These are phyloP conservation scores for Pleurotus platypus DNA, from an alignment of 768 basidiomycete species.

Conservation along the genomic window DNA sequence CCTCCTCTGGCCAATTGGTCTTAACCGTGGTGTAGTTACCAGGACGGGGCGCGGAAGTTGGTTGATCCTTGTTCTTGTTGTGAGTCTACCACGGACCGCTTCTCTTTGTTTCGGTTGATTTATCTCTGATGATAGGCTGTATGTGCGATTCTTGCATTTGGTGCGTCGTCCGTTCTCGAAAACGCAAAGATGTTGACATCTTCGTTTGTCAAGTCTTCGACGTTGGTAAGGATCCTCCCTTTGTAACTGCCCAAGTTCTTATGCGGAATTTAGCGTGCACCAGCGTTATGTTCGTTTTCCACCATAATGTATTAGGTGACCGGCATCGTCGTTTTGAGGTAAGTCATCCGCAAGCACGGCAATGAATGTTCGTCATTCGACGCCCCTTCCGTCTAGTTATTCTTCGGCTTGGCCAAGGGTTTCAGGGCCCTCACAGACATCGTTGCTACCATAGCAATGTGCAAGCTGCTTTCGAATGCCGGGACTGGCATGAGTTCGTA, in stretches of 20 bases:
- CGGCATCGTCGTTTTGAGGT: conserved; percentile 22
- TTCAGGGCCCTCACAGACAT: conserved; percentile 41
- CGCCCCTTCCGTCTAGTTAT: conserved; percentile 23
- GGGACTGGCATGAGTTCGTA: conserved; percentile 37
- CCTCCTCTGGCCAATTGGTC: background rate
- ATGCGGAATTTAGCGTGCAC: conserved; percentile 9
- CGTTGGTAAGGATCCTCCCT: conserved; percentile 7
- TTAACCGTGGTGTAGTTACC: background rate
- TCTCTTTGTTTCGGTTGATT: background rate
- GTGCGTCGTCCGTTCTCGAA: conserved; percentile 13
- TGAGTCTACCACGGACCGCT: conserved; percentile 13
- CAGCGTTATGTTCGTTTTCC: conserved; percentile 9
- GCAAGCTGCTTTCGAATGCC: conserved; percentile 30
- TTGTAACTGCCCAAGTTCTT: background rate
- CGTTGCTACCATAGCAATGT: conserved; percentile 41
- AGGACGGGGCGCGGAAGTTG: conserved; percentile 15
- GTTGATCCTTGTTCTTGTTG: conserved; percentile 24
- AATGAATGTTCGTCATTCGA: background rate
- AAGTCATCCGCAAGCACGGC: conserved; percentile 7
- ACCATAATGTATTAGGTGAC: conserved; percentile 1
- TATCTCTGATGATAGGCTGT: conserved; percentile 13
- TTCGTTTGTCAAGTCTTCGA: conserved; percentile 6
- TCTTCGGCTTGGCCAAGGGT: conserved; percentile 42
- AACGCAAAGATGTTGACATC: too few species aligned
- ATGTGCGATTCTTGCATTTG: conserved; percentile 24